A percentile compares a stretch with the other conserved stretches of the same genome.
phyloP scores from a whole-genome alignment of 1,284 basidiomycete species.

The Athelia sp. region DNA sequence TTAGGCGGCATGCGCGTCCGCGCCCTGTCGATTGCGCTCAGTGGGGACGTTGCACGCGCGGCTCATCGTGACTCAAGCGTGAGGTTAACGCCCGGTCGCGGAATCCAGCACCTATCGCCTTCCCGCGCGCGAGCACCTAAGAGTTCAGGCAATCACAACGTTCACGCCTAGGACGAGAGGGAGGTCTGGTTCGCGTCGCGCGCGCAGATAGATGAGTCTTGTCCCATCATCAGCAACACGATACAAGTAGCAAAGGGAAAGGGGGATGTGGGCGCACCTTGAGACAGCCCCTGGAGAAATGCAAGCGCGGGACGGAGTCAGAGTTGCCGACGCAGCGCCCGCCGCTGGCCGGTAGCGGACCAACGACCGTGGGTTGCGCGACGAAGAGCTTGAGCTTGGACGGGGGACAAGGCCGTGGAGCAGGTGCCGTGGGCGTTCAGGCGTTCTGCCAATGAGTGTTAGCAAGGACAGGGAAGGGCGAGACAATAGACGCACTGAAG shows the following conservation, averaged over 20 bases:
- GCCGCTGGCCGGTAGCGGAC: constrained; percentile 22
- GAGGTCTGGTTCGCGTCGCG: constrained; percentile 12
- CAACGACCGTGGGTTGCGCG: constrained; percentile 13
- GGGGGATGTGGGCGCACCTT: no score
- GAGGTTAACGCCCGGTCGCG: constrained; percentile 44
- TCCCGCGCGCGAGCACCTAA: constrained; percentile 41
- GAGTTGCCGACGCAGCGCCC: constrained; percentile 45
- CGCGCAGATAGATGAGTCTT: constrained; percentile 32
- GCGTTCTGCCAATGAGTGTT: constrained; percentile 5
- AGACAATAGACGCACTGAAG: background rate
- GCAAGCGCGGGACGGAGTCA: constrained; percentile 16
- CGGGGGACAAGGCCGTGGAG: constrained; percentile 9
- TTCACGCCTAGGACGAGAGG: constrained; percentile 18
- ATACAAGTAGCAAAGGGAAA: no score
- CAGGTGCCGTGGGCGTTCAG: constrained; percentile 7
- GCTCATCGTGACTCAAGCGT: constrained; percentile 26
- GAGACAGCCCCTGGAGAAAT: constrained; percentile 6
- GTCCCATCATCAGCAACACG: no score
- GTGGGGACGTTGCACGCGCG: constrained; percentile 15
- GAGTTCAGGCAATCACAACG: constrained; percentile 21
- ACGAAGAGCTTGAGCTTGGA: constrained; percentile 11
- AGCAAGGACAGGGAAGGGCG: background rate
- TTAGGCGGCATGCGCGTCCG: constrained; percentile 35
- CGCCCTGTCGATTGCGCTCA: constrained; percentile 49
- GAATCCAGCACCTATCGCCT: constrained; percentile 46